Evolutionary conservation across 352 stramenopile species (phyloP).

Genomic region (Aphanomyces cochlioides): DNA sequence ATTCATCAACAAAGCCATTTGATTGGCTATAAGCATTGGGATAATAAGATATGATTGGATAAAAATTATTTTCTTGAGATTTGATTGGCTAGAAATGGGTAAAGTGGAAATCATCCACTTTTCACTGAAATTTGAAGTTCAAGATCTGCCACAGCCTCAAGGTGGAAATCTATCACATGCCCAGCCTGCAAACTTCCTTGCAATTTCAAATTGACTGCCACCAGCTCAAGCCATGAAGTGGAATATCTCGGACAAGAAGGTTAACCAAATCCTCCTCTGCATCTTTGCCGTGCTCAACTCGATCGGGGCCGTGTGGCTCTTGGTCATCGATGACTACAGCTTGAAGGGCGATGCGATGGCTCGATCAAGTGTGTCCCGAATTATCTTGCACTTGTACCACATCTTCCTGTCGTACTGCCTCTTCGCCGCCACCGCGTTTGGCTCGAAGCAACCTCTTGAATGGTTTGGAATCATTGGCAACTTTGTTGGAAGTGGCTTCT

Average conservation of each 20-base stretch:
- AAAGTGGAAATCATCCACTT: not conserved
- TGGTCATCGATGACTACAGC: constrained; percentile 21
- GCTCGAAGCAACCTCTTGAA: constrained; percentile 10
- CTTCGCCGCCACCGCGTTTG: constrained; percentile 17
- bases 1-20: not conserved
- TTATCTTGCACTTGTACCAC: constrained; percentile 27
- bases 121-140: not conserved
- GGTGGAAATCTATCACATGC: not conserved
- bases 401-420: constrained; percentile 11
- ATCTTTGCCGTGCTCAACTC: constrained; percentile 23
- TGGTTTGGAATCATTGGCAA: constrained; percentile 23
- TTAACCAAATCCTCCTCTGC: constrained; percentile 22
- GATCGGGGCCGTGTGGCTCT: constrained; percentile 18
- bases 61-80: too few species aligned
- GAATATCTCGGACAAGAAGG: constrained; percentile 23
- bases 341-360: not conserved
- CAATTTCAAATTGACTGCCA: constrained; percentile 11
- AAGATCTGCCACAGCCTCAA: not conserved
- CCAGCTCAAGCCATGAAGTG: constrained; percentile 15
- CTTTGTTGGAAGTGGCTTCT: constrained; percentile 27
- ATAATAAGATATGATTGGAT: not conserved
- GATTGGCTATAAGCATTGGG: not conserved
- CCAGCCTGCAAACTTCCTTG: not conserved
- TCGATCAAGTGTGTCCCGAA: not conserved
- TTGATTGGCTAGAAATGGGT: not conserved